Evolutionary conservation across 2,329 filamentous ascomycete species (phyloP).

Genomic region (Scedosporium dehoogii): DNA sequence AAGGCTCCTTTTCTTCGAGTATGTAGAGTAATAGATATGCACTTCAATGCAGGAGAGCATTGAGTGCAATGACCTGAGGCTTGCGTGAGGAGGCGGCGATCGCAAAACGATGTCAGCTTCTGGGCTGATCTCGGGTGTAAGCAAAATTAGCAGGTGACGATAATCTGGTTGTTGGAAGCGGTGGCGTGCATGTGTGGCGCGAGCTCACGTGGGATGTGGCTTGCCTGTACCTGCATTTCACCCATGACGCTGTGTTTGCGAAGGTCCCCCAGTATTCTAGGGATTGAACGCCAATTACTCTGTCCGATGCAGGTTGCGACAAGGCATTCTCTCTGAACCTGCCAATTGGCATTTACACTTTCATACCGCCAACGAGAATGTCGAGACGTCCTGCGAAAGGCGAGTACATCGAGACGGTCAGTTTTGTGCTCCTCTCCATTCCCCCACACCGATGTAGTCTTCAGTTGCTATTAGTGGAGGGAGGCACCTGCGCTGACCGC

Average conservation of each 20-base stretch:
- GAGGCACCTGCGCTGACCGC: slow-evolving; percentile 4
- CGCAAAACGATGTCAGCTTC: neutral
- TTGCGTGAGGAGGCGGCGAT: neutral
- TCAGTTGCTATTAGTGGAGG: neutral
- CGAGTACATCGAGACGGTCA: slow-evolving; percentile 94
- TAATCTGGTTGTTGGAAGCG: neutral
- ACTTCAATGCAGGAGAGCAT: neutral
- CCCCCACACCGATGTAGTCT: neutral
- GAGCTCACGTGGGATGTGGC: slow-evolving; percentile 2
- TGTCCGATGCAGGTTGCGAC: no score
- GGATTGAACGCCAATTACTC: neutral
- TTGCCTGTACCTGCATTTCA: neutral
- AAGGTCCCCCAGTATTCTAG: neutral
- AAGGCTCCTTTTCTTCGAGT: no score
- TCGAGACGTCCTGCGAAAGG: slow-evolving; percentile 70
- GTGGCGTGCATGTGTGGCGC: neutral
- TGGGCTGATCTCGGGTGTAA: neutral
- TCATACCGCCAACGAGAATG: slow-evolving; percentile 37
- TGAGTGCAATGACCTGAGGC: neutral
- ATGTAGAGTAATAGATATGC: neutral
- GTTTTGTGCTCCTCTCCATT: slow-evolving; percentile 12
- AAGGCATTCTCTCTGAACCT: no score
- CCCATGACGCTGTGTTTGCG: neutral
- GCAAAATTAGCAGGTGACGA: neutral
- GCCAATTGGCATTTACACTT: slow-evolving; percentile 12